Evolutionary conservation across 257 asterid genomes (phyloP), one percentile per base, ranked within the genome.

Genomic region (Solanum tacnaense): DNA sequence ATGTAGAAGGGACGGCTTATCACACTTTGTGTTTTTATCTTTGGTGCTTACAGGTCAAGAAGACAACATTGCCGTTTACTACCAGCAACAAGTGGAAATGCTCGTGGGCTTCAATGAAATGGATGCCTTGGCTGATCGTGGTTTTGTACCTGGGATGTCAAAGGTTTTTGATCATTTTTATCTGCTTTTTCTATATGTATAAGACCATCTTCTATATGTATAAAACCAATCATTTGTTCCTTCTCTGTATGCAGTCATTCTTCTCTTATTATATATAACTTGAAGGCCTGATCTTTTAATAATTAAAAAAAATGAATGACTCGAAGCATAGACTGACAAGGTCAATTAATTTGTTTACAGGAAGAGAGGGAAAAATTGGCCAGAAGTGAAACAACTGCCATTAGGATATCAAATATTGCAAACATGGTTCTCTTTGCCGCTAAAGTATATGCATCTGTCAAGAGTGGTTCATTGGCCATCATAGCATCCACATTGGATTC

Each of bases 401-500:
- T 92, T 67, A 91, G 92, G 87, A 87, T 92, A 87, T 92, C 94
- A 72, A 92, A 92, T 78, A 41, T 92, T 35, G 93, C 94, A 62
- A 92, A 92, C 88, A 92, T 92, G 93, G 82, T 91, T 86, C 94
- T 92, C 46, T 91, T 92, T 92, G 90, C 88, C 31, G 94, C 93
- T 87, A 92, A 92, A 87, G 93, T 91, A 88, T 92, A 90, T 88
- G 94, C 94, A 83, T 92, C 94, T 7, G 23, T 88, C 84, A 88
- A 84, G 88, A 92, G 93, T 89, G 93, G 94, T 88, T 92, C 94
- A 1, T 38, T 92, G 90, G 94, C 93, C 56, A 92, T 92, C 79
- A 89, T 92, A 74, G 94, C 94, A 49, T 91, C 94, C 88, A 92
- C 94, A 29, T 84, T 92, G 87, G 94, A 92, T 87, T 92, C 94